Percentiles rank a stretch among this genome's conserved stretches.
These are phyloP conservation scores for Diaporthe humulicola DNA, from an alignment of 2,329 filamentous ascomycete species.

Conservation along the genomic window DNA sequence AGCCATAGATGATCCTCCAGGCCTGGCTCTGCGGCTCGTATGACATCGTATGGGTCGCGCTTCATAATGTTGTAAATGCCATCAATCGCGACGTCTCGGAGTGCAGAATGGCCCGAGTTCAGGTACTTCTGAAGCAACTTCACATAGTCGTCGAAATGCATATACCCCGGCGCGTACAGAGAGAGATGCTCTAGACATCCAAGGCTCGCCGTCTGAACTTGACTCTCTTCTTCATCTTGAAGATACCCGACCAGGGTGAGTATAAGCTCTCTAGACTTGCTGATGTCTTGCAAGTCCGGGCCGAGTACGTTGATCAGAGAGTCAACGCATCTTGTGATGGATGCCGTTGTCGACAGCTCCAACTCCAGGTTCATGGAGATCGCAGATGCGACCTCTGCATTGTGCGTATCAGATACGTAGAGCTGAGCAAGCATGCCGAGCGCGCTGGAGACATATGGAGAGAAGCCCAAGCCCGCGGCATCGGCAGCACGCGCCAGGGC, in stretches of 20 bases:
- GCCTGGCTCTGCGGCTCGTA: conserved; percentile 79
- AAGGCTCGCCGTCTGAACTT: conserved; percentile 82
- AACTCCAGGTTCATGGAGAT: conserved; percentile 93
- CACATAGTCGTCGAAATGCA: conserved; percentile 88
- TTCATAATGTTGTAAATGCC: conserved; percentile 97
- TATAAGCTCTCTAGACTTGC: conserved; percentile 92
- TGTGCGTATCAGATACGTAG: conserved; percentile 92
- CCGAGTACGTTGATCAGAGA: conserved; percentile 97
- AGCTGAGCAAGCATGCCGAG: conserved; percentile 95
- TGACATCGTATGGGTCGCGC: conserved; percentile 85
- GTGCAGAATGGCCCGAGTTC: conserved; percentile 74
- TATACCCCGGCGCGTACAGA: conserved; percentile 88
- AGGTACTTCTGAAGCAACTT: conserved; percentile 84
- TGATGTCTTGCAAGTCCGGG: conserved; percentile 92
- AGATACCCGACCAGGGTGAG: conserved; percentile 89
- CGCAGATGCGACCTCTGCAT: conserved; percentile 82
- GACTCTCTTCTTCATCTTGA: conserved; percentile 77
- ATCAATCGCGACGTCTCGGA: conserved; percentile 86
- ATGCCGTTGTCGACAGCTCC: conserved; percentile 84
- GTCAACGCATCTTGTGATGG: conserved; percentile 89
- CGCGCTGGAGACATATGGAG: conserved; percentile 88
- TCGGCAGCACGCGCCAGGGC: conserved; percentile 89
- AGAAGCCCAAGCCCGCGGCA: conserved; percentile 92
- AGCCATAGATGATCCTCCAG: conserved; percentile 95
- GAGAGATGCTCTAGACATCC: conserved; percentile 91